Base-by-base conservation (phyloP, 2,329 filamentous ascomycete genomes). In the Pseudogymnoascus sp. region DNA sequence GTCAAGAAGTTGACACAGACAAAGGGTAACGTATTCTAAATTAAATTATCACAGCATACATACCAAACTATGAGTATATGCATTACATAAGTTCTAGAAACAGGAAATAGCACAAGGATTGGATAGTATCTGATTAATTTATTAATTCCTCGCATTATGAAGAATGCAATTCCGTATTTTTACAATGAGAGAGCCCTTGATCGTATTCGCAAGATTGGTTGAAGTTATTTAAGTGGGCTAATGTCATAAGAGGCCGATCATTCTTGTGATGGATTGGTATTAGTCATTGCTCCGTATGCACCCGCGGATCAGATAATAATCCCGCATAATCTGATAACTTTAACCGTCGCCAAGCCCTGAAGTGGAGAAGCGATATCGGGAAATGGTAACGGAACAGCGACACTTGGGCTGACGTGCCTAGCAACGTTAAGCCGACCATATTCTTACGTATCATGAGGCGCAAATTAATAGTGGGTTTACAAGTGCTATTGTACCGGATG, bases 1-100 rank as follows among this genome's bases (percentile, higher is more conserved):
- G 72, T 82, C 38, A 77, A 75, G 61, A 71, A 76, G 27, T 68
- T 75, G 25, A 73, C 75, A 64, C 74, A 81, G 68, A 74, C 75
- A 17, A 77, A 77, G 69, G 78, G 78, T 8, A 75, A 59, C 8
- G 66, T 69, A 12, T 67, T 68, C 27, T 68, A 66, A 55, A 33
- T 55, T 4, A 21, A 21, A 21, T 33, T 1, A 55, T 17, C 33
- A 10, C 27, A 8, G 10, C 33, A 15, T 17, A 25, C 42, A 3
- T 48, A 55, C n/a, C 27, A 5, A 33, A 33, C 5, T 4, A 55
- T 10, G 4, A 21, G 29, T 55, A 55, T n/a, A 38, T 33, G 33
- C 33, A 55, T 55, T 33, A 13, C 29, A 51, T 8, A 17, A 33
- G 17, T 55, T 33, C 9, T 55, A 55, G 27, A 33, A 33, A 33